A percentile compares a stretch with the other conserved stretches of the same genome.
Conservation (phyloP, 768 basidiomycete genomes). For the Phylloporus sp. region DNA sequence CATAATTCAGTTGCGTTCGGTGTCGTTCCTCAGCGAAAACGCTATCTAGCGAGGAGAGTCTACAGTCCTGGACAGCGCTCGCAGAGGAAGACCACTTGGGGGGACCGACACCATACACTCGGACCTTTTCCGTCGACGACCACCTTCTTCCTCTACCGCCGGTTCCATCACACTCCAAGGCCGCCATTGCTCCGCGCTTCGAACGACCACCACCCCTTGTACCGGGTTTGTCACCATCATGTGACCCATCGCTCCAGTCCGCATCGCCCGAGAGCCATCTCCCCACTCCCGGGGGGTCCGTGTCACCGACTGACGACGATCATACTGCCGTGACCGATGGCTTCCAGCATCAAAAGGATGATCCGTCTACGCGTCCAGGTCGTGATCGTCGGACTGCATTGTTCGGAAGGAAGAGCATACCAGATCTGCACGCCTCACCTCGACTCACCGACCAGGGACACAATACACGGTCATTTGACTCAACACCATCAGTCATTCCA, state of each 20-base stretch:
- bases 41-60: constrained; percentile 34
- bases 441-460: constrained; percentile 33
- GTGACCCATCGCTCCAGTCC: constrained; percentile 42
- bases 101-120: constrained; percentile 46
- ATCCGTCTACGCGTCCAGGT: constrained; percentile 44
- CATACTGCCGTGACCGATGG: constrained; percentile 27
- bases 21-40: constrained; percentile 4
- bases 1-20: neutral
- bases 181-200: constrained; percentile 22
- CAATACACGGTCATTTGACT: constrained; percentile 25
- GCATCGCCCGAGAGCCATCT: constrained; percentile 50
- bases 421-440: constrained; percentile 61
- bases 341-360: constrained; percentile 42
- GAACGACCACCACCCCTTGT: constrained; percentile 47
- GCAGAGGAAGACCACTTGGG: constrained; percentile 34
- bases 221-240: constrained; percentile 40
- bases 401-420: constrained; percentile 74
- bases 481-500: constrained; percentile 11
- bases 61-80: constrained; percentile 43
- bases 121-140: constrained; percentile 60
- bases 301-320: constrained; percentile 45
- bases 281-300: constrained; percentile 54
- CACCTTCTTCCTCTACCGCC: constrained; percentile 43
- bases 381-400: constrained; percentile 37
- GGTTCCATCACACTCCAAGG: constrained; percentile 21